Percentiles rank a stretch among this genome's conserved stretches.
phyloP scores from a whole-genome alignment of 2,329 filamentous ascomycete species.

The Stagonosporopsis rhizophila region DNA sequence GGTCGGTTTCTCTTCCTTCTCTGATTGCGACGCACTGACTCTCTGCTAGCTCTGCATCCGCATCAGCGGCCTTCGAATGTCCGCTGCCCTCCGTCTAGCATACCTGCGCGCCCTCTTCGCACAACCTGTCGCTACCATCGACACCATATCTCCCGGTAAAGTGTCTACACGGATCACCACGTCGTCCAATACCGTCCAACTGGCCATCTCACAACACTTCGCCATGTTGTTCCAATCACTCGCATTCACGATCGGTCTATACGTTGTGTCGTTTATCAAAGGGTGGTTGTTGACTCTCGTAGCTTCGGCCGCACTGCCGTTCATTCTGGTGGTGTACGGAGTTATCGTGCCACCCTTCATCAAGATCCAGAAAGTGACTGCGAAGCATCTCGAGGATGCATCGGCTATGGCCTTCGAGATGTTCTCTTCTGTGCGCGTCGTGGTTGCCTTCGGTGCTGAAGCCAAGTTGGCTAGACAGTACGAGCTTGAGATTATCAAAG shows the following conservation, averaged over 20 bases:
- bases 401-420: conserved; percentile 49
- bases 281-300: conserved; percentile 62
- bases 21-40: background rate
- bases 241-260: conserved; percentile 45
- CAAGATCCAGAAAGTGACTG: conserved; percentile 42
- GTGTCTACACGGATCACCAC: conserved; percentile 61
- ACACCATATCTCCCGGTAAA: conserved; percentile 57
- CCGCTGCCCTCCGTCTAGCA: conserved; percentile 57
- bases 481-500: conserved; percentile 33
- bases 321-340: conserved; percentile 46
- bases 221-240: conserved; percentile 54
- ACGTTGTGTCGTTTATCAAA: conserved; percentile 59
- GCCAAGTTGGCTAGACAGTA: conserved; percentile 43
- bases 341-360: conserved; percentile 42
- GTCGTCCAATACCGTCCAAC: conserved; percentile 61
- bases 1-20: conserved; percentile 24
- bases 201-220: conserved; percentile 63
- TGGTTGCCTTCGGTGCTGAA: conserved; percentile 49
- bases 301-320: conserved; percentile 54
- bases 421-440: conserved; percentile 47
- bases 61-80: conserved; percentile 59
- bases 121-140: conserved; percentile 59
- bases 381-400: conserved; percentile 42
- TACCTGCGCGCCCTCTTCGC: conserved; percentile 59
- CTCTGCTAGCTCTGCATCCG: conserved; percentile 55